Evolutionary conservation across 163 green algal genomes (phyloP), one percentile per base, ranked within the genome.

Genomic region (Volvox carteri): DNA sequence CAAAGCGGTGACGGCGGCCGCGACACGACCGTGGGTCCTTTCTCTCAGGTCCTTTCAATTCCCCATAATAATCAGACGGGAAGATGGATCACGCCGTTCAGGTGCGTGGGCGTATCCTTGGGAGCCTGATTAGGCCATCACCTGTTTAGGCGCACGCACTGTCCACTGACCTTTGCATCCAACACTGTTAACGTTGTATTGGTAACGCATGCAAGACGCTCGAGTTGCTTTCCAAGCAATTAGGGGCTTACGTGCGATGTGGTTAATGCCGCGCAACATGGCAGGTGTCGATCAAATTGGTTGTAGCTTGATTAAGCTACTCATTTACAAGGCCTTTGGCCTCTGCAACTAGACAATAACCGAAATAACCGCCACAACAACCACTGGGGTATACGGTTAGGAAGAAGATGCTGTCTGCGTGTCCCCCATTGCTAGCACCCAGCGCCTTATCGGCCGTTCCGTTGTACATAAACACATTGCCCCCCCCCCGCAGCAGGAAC

Each of bases 41-140:
- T 94, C 46, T 14, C n/a, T 0, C 54, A 92, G 62, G 35, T 83
- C 33, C 14, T 87, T 28, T 78, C 30, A 52, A 92, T 96, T 30
- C 85, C 75, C 12, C 96, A 98, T 90, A 92, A 98, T 92, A 98
- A 97, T 90, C 93, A 98, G 77, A 98, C 95, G 0, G 95, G 96
- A 0, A 90, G 90, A n/a, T 98, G 96, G 95, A 91, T 97, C 21
- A 86, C 94, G 77, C 95, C 96, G 6, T 97, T 98, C 87, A 91
- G 93, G 70, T 81, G 81, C 11, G 65, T 7, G 60, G n/a, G 11
- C 14, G 48, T 14, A 14, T 11, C 48, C 48, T 11, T 58, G 48
- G n/a, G 18, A 7, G 60, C 60, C 18, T 72, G n/a, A 72, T 72
- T 72, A 72, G 19, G 12, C 28, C 25, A 68, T 9, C 23, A 19